These are phyloP conservation scores for Trichaptum fuscoviolaceum DNA, from an alignment of 768 basidiomycete genomes.

Conservation along the genomic window DNA sequence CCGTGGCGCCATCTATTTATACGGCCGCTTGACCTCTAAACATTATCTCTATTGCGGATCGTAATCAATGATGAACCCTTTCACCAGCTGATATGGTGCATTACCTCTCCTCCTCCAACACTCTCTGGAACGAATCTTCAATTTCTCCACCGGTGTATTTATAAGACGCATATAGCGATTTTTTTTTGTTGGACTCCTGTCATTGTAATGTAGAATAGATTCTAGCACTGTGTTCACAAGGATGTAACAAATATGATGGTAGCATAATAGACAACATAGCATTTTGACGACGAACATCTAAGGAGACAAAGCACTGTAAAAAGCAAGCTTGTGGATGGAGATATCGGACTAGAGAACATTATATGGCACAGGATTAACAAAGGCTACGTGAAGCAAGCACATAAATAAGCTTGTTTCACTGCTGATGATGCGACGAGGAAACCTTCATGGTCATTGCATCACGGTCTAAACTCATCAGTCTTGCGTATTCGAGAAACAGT, in stretches of 20 bases:
- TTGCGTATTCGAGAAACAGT: constrained; percentile 48
- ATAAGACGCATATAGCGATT: background rate
- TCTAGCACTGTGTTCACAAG: background rate
- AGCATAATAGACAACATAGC: background rate
- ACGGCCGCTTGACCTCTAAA: background rate
- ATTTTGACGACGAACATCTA: background rate
- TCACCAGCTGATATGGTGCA: background rate
- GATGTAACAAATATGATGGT: background rate
- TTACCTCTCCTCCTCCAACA: background rate
- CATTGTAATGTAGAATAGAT: background rate
- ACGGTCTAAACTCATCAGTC: constrained; percentile 44
- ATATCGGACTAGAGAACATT: background rate
- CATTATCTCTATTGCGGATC: background rate
- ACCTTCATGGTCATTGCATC: constrained; percentile 28
- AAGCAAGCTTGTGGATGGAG: background rate
- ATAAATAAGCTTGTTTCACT: background rate
- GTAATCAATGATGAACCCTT: background rate
- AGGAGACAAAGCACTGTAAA: background rate
- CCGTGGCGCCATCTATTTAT: background rate
- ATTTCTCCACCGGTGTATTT: background rate
- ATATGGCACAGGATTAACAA: background rate
- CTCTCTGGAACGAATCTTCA: too few relatives aligned
- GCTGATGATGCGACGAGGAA: background rate
- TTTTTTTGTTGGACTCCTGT: background rate
- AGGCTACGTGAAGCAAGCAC: background rate